phyloP scores from a whole-genome alignment of 768 basidiomycete species.

The Tephrocybe sp. region DNA sequence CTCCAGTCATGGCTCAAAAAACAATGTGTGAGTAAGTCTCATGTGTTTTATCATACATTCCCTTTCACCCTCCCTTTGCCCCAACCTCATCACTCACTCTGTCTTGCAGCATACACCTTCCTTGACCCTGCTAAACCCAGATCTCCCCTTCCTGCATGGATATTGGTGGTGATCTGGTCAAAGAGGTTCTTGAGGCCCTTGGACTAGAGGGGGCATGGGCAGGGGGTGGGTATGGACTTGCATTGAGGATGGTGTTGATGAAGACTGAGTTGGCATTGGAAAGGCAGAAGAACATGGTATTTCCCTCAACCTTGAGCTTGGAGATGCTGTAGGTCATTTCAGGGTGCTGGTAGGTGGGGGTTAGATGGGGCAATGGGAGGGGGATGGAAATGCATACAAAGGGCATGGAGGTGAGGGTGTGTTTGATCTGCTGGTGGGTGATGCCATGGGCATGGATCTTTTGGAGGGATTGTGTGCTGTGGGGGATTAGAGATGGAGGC shows the following conservation, averaged over 20 bases:
- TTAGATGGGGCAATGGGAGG: not conserved
- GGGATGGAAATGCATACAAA: conserved; percentile 55
- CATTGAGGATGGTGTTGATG: conserved; percentile 88
- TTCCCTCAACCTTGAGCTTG: conserved; percentile 61
- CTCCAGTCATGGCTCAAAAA: conserved; percentile 10
- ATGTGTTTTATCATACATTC: conserved; percentile 13
- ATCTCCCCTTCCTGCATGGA: no score
- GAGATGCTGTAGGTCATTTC: conserved; percentile 93
- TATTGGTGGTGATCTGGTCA: conserved; percentile 88
- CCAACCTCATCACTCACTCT: no score
- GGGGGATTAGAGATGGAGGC: conserved; percentile 1
- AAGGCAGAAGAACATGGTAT: conserved; percentile 84
- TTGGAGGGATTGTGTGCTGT: conserved; percentile 65
- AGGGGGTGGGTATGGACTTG: conserved; percentile 25
- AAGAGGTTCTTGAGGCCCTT: conserved; percentile 76
- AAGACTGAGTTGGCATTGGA: conserved; percentile 94
- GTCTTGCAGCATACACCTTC: no score
- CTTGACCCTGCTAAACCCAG: no score
- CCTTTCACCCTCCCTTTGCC: no score
- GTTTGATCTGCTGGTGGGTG: conserved; percentile 73
- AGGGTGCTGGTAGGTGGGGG: conserved; percentile 69
- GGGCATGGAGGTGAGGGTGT: conserved; percentile 78
- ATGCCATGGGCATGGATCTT: conserved; percentile 72
- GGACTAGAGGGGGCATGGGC: conserved; percentile 42
- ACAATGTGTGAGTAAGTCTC: conserved; percentile 23